Conservation (phyloP, 768 basidiomycete species). For the Auricularia sp. region DNA sequence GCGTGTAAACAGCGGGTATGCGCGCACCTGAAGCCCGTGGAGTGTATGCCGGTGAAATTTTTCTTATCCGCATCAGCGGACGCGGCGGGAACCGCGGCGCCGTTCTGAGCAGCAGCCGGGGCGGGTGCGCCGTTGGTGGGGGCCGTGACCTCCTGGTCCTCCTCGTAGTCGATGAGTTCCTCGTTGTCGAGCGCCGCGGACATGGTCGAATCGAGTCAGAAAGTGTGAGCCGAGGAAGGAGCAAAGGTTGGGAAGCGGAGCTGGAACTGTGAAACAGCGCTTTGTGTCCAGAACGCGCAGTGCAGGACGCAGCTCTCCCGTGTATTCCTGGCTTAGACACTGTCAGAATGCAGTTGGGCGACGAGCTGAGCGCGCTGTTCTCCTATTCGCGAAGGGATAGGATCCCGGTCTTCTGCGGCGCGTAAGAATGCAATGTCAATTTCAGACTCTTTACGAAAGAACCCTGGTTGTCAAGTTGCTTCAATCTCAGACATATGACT, state of each 20-base stretch:
- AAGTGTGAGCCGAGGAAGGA: neutral
- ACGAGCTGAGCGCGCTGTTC: too few relatives aligned
- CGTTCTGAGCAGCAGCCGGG: conserved; percentile 26
- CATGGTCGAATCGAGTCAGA: conserved; percentile 32
- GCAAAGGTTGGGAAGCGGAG: conserved; percentile 3
- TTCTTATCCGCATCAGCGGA: conserved; percentile 77
- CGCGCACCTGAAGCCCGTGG: conserved; percentile 92
- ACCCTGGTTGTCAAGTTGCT: too few relatives aligned
- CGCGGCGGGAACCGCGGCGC: conserved; percentile 41
- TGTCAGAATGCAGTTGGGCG: too few relatives aligned
- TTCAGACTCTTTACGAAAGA: too few relatives aligned
- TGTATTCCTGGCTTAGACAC: too few relatives aligned
- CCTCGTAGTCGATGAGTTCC: conserved; percentile 91
- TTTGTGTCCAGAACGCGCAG: neutral
- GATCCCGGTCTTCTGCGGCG: too few relatives aligned
- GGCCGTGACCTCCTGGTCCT: conserved; percentile 71
- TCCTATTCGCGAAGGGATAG: too few relatives aligned
- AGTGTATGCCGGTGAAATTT: conserved; percentile 98
- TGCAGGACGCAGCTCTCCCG: neutral
- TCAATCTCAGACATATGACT: too few relatives aligned
- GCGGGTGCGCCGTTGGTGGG: conserved; percentile 40
- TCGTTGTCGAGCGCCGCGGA: conserved; percentile 71
- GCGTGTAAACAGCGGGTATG: conserved; percentile 5
- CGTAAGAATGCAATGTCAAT: too few relatives aligned
- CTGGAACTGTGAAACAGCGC: conserved; percentile 2